Evolutionary conservation across 768 basidiomycete species (phyloP).

Genomic region (Lactarius psammicola): DNA sequence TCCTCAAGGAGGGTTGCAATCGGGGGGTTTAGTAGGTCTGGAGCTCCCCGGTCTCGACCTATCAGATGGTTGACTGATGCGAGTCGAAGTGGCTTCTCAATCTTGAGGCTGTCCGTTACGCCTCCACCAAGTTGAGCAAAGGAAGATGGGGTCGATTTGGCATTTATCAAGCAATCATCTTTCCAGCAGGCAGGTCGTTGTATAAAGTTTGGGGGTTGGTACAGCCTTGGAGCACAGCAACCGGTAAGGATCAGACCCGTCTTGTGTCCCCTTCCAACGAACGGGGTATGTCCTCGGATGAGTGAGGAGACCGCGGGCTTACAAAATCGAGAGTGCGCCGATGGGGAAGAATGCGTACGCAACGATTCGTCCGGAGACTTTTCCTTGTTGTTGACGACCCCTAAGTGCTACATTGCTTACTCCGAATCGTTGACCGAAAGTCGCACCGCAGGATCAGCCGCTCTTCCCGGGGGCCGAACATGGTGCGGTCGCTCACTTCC

Average conservation of each 20-base stretch:
- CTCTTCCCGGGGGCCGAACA: background rate
- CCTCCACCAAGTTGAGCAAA: background rate
- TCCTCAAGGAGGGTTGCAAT: background rate
- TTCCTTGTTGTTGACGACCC: background rate
- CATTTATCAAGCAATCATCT: background rate
- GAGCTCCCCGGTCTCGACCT: background rate
- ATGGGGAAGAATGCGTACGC: background rate
- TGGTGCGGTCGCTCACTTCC: background rate
- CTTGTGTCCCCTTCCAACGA: background rate
- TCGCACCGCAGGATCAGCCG: background rate
- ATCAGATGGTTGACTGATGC: background rate
- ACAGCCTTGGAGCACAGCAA: background rate
- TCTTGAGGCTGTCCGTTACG: background rate
- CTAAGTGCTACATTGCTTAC: background rate
- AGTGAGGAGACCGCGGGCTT: background rate
- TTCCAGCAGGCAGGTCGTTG: background rate
- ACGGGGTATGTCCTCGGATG: background rate
- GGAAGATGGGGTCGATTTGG: background rate
- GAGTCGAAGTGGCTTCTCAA: background rate
- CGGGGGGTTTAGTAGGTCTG: background rate
- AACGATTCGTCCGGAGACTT: background rate
- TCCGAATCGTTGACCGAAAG: background rate
- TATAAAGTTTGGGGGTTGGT: constrained; percentile 1
- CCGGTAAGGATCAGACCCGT: background rate
- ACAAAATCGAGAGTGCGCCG: background rate